Evolutionary conservation across 129 eudicot genomes (phyloP).

Genomic region (Logfia minima): DNA sequence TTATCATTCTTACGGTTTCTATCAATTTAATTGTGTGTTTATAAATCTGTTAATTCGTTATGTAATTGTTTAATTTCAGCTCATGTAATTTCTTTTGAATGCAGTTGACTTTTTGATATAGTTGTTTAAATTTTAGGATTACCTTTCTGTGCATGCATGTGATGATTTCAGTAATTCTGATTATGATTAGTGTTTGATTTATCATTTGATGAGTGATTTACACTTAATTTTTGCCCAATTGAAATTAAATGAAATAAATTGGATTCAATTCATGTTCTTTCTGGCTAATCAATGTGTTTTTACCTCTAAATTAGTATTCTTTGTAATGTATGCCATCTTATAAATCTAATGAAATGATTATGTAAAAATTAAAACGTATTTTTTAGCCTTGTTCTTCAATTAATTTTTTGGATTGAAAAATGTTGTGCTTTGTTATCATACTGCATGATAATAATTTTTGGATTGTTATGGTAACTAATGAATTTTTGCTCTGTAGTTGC

Average conservation of each 20-base stretch:
- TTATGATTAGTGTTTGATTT: not conserved
- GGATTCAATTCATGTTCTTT: constrained; percentile 8
- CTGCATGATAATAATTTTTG: constrained; percentile 7
- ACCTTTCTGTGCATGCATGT: not conserved
- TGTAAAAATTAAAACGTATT: not conserved
- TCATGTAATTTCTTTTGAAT: constrained; percentile 2
- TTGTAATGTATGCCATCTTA: not conserved
- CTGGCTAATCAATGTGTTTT: too few relatives aligned
- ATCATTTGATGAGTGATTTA: too few relatives aligned
- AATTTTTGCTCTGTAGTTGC: constrained; percentile 50
- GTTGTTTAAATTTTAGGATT: not conserved
- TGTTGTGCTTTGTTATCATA: not conserved
- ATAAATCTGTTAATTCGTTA: not conserved
- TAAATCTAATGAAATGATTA: too few relatives aligned
- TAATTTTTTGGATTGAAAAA: constrained; percentile 3
- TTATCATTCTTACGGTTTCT: not conserved
- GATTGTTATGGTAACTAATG: constrained; percentile 1
- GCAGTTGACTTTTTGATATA: constrained; percentile 33
- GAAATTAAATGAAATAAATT: not conserved
- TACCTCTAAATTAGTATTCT: too few relatives aligned
- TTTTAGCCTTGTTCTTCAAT: not conserved
- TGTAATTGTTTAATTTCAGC: not conserved
- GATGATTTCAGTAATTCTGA: not conserved
- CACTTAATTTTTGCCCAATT: too few relatives aligned
- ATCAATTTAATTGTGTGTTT: not conserved